A percentile compares a stretch with the other conserved stretches of the same genome.
Conservation (phyloP, 2,329 filamentous ascomycete genomes). For the Cladophialophora immunda region DNA sequence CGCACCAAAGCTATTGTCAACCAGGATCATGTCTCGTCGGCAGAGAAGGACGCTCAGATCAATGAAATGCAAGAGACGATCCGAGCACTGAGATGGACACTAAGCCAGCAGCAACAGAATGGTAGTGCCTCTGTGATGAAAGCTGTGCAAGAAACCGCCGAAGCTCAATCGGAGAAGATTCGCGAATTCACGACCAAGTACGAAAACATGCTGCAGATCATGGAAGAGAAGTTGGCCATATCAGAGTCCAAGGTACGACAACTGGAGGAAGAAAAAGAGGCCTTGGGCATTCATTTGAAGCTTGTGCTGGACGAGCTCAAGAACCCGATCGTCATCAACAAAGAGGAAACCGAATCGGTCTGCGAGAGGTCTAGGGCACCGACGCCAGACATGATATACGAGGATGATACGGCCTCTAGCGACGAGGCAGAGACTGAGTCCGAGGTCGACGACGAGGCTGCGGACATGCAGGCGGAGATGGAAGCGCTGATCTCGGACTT, state of each 20-base stretch:
- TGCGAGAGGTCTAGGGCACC: constrained; percentile 33
- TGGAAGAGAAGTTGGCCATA: constrained; percentile 92
- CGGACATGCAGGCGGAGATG: constrained; percentile 83
- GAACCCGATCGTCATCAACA: constrained; percentile 79
- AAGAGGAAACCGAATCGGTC: constrained; percentile 40
- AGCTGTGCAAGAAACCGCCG: constrained; percentile 77
- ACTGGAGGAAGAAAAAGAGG: constrained; percentile 88
- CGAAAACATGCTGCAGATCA: constrained; percentile 86
- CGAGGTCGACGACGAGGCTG: constrained; percentile 64
- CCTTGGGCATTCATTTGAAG: constrained; percentile 84
- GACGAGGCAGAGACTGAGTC: constrained; percentile 56
- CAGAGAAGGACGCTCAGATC: constrained; percentile 94
- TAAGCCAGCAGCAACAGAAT: constrained; percentile 58
- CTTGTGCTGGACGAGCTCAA: constrained; percentile 85
- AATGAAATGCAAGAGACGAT: constrained; percentile 95
- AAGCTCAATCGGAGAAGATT: constrained; percentile 80
- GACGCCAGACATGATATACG: constrained; percentile 39
- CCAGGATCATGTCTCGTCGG: constrained; percentile 90
- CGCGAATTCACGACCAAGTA: constrained; percentile 96
- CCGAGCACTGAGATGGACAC: constrained; percentile 79
- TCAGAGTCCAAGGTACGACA: constrained; percentile 93
- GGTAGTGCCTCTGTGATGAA: constrained; percentile 62
- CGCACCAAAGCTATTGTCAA: constrained; percentile 94
- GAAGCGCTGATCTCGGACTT: constrained; percentile 83
- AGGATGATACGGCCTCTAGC: constrained; percentile 51